Evolutionary conservation across 2,329 filamentous ascomycete genomes (phyloP).

Genomic region (Colletotrichum cordylinicola): DNA sequence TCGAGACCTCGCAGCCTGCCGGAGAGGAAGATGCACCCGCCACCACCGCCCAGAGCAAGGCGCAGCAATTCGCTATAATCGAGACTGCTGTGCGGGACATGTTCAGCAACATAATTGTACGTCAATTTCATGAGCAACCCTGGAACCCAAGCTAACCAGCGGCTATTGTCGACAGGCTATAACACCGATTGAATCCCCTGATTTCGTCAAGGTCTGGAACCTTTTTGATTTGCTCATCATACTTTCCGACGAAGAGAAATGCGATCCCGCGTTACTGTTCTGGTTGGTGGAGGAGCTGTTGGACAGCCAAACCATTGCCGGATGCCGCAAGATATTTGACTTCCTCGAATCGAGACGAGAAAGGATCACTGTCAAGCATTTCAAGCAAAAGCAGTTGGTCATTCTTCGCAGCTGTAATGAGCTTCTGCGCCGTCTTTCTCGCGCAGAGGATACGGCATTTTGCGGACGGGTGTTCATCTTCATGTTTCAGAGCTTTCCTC

Average conservation of each 20-base stretch:
- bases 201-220: constrained; percentile 89
- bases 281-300: constrained; percentile 94
- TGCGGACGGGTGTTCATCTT: constrained; percentile 98
- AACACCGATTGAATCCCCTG: constrained; percentile 76
- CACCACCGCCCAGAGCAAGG: constrained; percentile 44
- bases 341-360: constrained; percentile 94
- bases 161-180: constrained; percentile 59
- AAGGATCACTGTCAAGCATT: constrained; percentile 80
- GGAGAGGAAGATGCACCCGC: constrained; percentile 20
- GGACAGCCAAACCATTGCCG: constrained; percentile 93
- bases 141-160: background rate
- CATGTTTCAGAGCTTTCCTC: constrained; percentile 95
- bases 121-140: constrained; percentile 31
- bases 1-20: constrained; percentile 31
- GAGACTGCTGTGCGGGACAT: constrained; percentile 84
- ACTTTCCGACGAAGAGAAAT: constrained; percentile 80
- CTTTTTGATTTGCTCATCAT: constrained; percentile 90
- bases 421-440: constrained; percentile 88
- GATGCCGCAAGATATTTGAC: constrained; percentile 90
- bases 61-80: constrained; percentile 71
- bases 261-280: constrained; percentile 82
- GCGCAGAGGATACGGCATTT: constrained; percentile 95
- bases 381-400: constrained; percentile 83
- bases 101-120: constrained; percentile 81
- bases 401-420: constrained; percentile 97